phyloP scores from a whole-genome alignment of 495 filamentous ascomycete genomes.

The Entonaema liquescens region DNA sequence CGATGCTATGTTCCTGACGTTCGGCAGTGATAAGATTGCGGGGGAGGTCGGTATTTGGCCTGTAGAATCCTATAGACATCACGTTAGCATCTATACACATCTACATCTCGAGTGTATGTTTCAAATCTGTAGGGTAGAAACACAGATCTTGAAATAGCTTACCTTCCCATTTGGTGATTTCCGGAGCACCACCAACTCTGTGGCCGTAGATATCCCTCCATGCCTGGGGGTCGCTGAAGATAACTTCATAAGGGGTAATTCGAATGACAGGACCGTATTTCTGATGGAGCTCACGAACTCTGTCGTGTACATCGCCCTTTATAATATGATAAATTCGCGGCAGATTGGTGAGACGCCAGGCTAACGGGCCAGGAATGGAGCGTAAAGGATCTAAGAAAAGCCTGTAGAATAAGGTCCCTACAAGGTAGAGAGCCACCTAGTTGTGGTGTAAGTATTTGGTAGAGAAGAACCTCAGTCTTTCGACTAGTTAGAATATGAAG shows the following conservation, averaged over 20 bases:
- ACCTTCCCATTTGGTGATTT: conserved; percentile 46
- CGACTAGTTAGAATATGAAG: not conserved
- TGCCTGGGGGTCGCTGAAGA: conserved; percentile 57
- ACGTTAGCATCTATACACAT: not conserved
- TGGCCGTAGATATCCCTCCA: conserved; percentile 67
- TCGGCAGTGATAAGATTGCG: conserved; percentile 46
- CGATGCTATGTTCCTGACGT: conserved; percentile 51
- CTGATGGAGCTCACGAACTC: conserved; percentile 56
- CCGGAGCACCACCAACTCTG: conserved; percentile 42
- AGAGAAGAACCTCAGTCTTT: not conserved
- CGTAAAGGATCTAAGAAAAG: conserved; percentile 61
- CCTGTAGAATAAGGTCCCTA: conserved; percentile 51
- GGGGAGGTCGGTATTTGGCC: conserved; percentile 38
- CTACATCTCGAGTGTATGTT: too few relatives aligned
- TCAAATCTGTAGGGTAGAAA: not conserved
- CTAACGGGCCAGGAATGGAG: conserved; percentile 59
- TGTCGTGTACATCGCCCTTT: conserved; percentile 51
- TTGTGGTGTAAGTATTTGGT: conserved; percentile 4
- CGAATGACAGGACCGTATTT: conserved; percentile 65
- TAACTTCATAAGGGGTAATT: conserved; percentile 62
- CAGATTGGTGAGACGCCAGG: conserved; percentile 51
- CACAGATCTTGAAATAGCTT: conserved; percentile 3
- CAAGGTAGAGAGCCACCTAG: conserved; percentile 27
- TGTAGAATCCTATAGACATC: conserved; percentile 41
- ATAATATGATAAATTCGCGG: conserved; percentile 44